Conservation (phyloP, 352 stramenopile genomes). For the Halophytophthora batemanensis region DNA sequence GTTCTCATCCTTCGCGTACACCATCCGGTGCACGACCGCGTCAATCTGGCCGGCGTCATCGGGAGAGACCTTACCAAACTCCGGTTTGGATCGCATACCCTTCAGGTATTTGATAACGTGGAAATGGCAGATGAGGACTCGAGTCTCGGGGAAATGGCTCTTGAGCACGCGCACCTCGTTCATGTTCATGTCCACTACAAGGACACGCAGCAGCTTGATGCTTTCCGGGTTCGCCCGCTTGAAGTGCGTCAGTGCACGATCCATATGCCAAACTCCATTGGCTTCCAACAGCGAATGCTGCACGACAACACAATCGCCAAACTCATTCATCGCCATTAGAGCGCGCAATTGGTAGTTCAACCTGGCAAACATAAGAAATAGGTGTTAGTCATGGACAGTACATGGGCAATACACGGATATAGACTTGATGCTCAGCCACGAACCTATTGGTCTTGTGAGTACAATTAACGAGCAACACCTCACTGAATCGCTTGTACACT, state of each 20-base stretch:
- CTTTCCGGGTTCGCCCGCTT: background rate
- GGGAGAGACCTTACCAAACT: conserved; percentile 14
- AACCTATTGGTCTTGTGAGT: conserved; percentile 17
- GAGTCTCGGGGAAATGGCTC: conserved; percentile 7
- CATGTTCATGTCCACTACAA: conserved; percentile 15
- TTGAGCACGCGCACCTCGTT: conserved; percentile 17
- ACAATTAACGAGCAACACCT: conserved; percentile 11
- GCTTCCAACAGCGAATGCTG: conserved; percentile 10
- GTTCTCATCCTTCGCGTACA: conserved; percentile 2
- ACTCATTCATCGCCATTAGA: conserved; percentile 20
- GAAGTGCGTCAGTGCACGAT: conserved; percentile 4
- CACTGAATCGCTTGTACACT: conserved; percentile 9
- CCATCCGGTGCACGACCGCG: conserved; percentile 16
- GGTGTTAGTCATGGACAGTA: background rate
- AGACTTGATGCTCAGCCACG: background rate
- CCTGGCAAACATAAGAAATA: conserved; percentile 5
- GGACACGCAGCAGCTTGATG: background rate
- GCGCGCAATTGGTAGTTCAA: conserved; percentile 20
- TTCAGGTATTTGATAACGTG: conserved; percentile 22
- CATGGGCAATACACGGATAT: background rate
- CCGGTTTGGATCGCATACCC: conserved; percentile 2
- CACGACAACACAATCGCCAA: conserved; percentile 1
- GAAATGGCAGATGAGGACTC: conserved; percentile 15
- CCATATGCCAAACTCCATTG: conserved; percentile 18
- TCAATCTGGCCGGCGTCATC: conserved; percentile 14